A percentile compares a stretch with the other conserved stretches of the same genome.
These are phyloP conservation scores for Diaporthe caulivora DNA, from an alignment of 2,329 filamentous ascomycete genomes.

Conservation along the genomic window DNA sequence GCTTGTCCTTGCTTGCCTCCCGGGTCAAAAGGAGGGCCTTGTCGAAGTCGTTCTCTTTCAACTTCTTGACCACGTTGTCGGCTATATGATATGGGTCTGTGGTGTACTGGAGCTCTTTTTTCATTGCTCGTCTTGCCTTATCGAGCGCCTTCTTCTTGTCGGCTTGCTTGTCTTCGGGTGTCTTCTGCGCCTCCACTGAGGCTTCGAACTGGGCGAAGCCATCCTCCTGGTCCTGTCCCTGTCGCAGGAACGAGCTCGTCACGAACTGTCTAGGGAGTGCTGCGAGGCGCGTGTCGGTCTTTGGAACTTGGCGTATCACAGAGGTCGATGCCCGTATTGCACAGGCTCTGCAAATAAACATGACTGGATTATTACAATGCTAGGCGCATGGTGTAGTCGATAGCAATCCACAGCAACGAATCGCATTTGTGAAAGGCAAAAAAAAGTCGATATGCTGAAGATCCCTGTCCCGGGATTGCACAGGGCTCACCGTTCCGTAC, in stretches of 20 bases:
- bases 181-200: constrained; percentile 21
- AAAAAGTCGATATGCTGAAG: constrained; percentile 7
- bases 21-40: constrained; percentile 78
- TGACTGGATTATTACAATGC: constrained; percentile 41
- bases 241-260: constrained; percentile 32
- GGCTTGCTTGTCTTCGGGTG: constrained; percentile 41
- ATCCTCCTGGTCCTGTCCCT: constrained; percentile 18
- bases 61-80: constrained; percentile 71
- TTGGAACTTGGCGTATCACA: constrained; percentile 38
- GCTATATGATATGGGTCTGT: constrained; percentile 81
- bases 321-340: constrained; percentile 45
- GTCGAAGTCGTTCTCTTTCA: constrained; percentile 70
- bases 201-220: constrained; percentile 29
- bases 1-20: constrained; percentile 72
- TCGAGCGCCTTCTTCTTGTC: constrained; percentile 48
- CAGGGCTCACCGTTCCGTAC: not conserved
- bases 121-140: constrained; percentile 41
- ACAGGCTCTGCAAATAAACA: constrained; percentile 56
- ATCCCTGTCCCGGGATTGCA: constrained; percentile 3
- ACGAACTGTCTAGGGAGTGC: constrained; percentile 31
- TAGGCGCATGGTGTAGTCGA: constrained; percentile 14
- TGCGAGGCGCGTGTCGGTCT: constrained; percentile 37
- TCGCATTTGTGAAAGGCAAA: not conserved
- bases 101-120: constrained; percentile 71
- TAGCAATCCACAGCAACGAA: not conserved